Base-by-base conservation (phyloP, 169 alveolate species). In the Eimeria mitis region DNA sequence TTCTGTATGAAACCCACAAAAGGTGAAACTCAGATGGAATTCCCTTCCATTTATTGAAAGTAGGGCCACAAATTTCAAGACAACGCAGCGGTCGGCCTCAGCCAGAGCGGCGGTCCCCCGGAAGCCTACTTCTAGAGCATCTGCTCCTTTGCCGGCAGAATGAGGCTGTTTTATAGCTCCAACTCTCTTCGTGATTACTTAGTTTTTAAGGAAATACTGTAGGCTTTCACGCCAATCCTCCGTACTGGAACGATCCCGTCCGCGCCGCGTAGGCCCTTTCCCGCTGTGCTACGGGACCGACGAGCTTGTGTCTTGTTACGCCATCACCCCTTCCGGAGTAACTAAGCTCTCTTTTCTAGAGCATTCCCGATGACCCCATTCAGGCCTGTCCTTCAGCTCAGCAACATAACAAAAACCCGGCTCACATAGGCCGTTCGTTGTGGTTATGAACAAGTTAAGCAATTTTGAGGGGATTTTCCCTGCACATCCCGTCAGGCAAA, bases 41-140 rank as follows among this genome's bases (percentile, higher is more conserved):
- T n/a, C 75, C 73, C n/a, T n/a, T 1, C 7, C 54, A 25, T 9
- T 2, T 21, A 37, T 40, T 34, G 21, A 34, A 23, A 73, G 83
- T 37, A 56, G 21, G 52, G 83, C 54, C 83, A 16, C 83, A 73
- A 73, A 40, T 14, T 68, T 19, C 37, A 42, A 21, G 56, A 73
- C 56, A 73, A 16, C 54, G 54, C 34, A 73, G 54, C 83, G 83
- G 83, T 73, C 61, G 88, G 88, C 88, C 70, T 56, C 75, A 83
- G 75, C 56, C 59, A 34, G 54, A 59, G 90, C 76, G 75, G 90
- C 75, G 90, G 70, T 61, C 76, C 76, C 89, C 89, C 42, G 89
- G 89, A 79, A 79, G 90, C 75, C 75, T 37, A 59, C 47, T 54
- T 56, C 90, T 79, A 37, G 89, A 79, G 68, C 68, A 79, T 52